Conservation (phyloP, 768 basidiomycete genomes). For the Sutorius australiensis region DNA sequence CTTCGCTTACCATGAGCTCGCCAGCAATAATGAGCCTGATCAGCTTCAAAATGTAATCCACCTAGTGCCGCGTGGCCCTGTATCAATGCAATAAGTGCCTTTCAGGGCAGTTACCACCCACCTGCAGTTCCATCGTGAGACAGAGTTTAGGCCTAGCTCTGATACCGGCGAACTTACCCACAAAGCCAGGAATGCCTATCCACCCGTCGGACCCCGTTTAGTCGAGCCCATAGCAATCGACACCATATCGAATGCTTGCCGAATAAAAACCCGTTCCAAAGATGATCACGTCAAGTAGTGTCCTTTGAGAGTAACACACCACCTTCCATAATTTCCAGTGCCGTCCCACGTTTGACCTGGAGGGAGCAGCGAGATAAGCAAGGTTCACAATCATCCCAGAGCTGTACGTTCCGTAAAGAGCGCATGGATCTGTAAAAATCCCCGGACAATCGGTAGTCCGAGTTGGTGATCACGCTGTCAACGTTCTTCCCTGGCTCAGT, state of each 20-base stretch:
- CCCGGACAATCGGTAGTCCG: not conserved
- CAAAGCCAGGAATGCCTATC: not conserved
- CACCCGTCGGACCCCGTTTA: not conserved
- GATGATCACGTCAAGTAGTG: not conserved
- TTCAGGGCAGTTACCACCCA: not conserved
- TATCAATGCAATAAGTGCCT: not conserved
- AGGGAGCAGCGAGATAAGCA: constrained; percentile 49
- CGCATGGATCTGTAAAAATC: not conserved
- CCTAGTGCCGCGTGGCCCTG: constrained; percentile 6
- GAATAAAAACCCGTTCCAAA: constrained; percentile 7
- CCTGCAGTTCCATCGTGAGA: not conserved
- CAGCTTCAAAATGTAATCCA: constrained; percentile 1
- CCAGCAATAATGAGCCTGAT: not conserved
- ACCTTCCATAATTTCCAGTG: not conserved
- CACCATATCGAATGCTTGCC: not conserved
- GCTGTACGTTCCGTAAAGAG: constrained; percentile 28
- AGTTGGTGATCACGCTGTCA: not conserved
- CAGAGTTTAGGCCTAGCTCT: not conserved
- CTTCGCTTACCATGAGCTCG: constrained; percentile 1
- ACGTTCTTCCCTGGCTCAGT: not conserved
- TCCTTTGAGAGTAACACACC: not conserved
- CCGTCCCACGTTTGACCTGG: constrained; percentile 32
- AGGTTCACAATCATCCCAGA: constrained; percentile 52
- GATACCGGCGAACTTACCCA: not conserved
- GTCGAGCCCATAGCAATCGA: not conserved